Evolutionary conservation across 345 rosid species (phyloP).

Genomic region (Pistacia integerrima): DNA sequence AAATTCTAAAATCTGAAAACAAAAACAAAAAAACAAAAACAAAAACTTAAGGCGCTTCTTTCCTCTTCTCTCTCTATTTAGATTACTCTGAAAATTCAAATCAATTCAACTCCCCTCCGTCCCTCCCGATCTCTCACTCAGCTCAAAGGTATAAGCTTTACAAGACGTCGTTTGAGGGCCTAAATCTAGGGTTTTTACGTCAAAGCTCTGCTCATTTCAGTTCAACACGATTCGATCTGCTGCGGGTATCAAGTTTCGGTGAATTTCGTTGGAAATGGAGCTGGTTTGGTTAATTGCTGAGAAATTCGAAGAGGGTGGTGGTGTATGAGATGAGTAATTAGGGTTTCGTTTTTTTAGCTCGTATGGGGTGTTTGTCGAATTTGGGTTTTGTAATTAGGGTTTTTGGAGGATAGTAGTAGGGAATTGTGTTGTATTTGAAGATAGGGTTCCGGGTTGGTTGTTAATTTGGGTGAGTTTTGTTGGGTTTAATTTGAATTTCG

Average conservation of each 20-base stretch:
- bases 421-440: background rate
- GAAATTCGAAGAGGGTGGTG: slow-evolving; percentile 6
- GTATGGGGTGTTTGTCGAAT: slow-evolving; percentile 8
- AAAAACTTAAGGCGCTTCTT: background rate
- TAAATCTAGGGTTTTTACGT: background rate
- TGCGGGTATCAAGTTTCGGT: background rate
- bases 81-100: too few relatives aligned
- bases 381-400: background rate
- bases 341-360: slow-evolving; percentile 16
- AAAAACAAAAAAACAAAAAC: too few relatives aligned
- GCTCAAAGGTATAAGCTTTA: too few relatives aligned
- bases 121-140: too few relatives aligned
- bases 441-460: slow-evolving; percentile 11
- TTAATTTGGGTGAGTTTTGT: background rate
- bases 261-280: slow-evolving; percentile 25
- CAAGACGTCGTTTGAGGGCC: too few relatives aligned
- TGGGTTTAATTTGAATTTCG: background rate
- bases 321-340: slow-evolving; percentile 18
- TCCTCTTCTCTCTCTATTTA: background rate
- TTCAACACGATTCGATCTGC: slow-evolving; percentile 5
- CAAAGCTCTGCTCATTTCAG: background rate
- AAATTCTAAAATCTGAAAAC: background rate
- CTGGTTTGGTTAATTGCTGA: slow-evolving; percentile 6
- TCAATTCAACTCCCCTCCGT: too few relatives aligned
- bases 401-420: background rate